These are phyloP conservation scores for Leccinum uliginosum DNA, from an alignment of 768 basidiomycete species.

Conservation along the genomic window DNA sequence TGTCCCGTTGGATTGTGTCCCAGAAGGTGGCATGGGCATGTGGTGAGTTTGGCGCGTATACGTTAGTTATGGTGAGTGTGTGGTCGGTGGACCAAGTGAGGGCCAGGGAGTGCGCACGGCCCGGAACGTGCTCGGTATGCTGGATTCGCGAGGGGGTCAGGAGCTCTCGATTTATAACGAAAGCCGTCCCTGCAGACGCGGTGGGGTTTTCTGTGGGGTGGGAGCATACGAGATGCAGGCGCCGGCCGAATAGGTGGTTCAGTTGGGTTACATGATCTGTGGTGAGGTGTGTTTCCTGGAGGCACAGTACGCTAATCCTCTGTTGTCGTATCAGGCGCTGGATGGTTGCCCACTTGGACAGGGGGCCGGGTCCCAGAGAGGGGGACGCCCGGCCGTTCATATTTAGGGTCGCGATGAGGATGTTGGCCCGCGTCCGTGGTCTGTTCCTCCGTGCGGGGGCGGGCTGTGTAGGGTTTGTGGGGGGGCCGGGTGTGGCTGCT, in stretches of 20 bases:
- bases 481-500: not conserved
- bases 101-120: not conserved
- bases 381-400: not conserved
- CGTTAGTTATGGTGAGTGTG: slow-evolving; percentile 23
- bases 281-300: not conserved
- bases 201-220: not conserved
- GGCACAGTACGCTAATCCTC: not conserved
- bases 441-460: not conserved
- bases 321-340: not conserved
- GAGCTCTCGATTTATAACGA: not conserved
- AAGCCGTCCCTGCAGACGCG: not conserved
- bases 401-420: not conserved
- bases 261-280: not conserved
- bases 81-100: not conserved
- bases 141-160: not conserved
- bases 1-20: not conserved
- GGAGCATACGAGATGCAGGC: not conserved
- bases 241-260: not conserved
- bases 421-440: not conserved
- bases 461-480: not conserved
- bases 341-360: not conserved
- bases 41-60: slow-evolving; percentile 35
- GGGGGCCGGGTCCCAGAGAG: not conserved
- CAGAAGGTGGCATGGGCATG: slow-evolving; percentile 31
- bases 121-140: not conserved